Evolutionary conservation across 2,329 filamentous ascomycete species (phyloP), one percentile per base, ranked within the genome.

Genomic region (Talaromyces pinophilus): DNA sequence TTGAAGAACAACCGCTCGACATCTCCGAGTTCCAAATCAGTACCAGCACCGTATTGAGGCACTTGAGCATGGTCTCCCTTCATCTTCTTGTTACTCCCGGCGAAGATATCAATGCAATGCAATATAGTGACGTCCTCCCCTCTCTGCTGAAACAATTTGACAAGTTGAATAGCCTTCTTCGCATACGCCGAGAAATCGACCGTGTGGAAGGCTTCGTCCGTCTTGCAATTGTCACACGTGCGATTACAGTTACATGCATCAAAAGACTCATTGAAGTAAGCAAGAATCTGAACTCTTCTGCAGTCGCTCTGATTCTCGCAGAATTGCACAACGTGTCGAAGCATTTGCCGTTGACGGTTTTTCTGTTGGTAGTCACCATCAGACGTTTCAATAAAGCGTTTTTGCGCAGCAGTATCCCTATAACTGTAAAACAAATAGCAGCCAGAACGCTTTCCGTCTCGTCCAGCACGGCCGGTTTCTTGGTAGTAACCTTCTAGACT

Each of bases 401-500:
- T 89, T 30, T 97, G 82, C 63, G 87, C 85, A 59, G 84, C 86
- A 62, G 90, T 88, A 76, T 99, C 95, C 67, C 82, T 85, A 73
- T 92, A 96, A 54, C 88, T 87, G 73, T 95, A 99, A 78, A 90
- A 98, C 15, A 99, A 85, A 76, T 93, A 95, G 80, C 95, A 99
- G 66, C 91, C 89, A 6, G 95, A 97, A 22, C 85, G 86, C 71
- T 92, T 88, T 8, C 94, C 94, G 76, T 99, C 95, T 76, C 95
- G 88, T 6, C 95, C 95, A 67, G 96, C 95, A 72, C 95, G 90
- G 1, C 95, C 95, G 54, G 95, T 99, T 78, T 99, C 95, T 76
- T 99, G 95, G 74, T 99, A 99, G 77, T 99, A 99, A 0, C 95
- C 95, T 79, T 99, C 95, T 63, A 99, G 82, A 72, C 92, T 97